These are phyloP conservation scores for Brassica balearica DNA, from an alignment of 441 rosid species.

Conservation along the genomic window DNA sequence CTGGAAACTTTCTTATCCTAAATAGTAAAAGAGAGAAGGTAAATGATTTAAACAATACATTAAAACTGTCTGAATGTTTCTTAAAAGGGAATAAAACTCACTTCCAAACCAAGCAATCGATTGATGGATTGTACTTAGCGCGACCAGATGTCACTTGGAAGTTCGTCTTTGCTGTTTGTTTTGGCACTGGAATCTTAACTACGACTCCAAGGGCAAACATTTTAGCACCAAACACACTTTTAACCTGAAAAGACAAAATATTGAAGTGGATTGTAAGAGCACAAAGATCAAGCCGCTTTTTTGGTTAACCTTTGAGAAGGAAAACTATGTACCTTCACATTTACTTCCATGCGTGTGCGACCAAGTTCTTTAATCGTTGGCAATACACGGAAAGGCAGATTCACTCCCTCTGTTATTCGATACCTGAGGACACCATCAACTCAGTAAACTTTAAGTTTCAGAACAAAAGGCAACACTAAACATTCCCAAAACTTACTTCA, in stretches of 20 bases:
- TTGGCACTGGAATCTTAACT: constrained; percentile 96
- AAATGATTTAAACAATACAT: neutral
- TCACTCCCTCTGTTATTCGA: constrained; percentile 97
- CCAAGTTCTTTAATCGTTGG: constrained; percentile 99
- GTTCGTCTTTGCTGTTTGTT: constrained; percentile 98
- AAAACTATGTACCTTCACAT: constrained; percentile 67
- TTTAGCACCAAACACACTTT: constrained; percentile 99
- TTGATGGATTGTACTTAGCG: constrained; percentile 95
- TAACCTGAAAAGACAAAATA: constrained; percentile 64
- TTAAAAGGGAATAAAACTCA: constrained; percentile 14
- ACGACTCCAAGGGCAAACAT: constrained; percentile 99
- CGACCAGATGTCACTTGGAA: constrained; percentile 97
- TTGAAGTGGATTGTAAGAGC: constrained; percentile 28
- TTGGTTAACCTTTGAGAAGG: neutral
- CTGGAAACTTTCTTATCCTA: constrained; percentile 98
- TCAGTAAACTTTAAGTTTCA: too few species aligned
- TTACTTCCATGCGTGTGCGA: constrained; percentile 96
- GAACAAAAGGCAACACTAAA: too few species aligned
- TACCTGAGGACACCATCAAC: constrained; percentile 52
- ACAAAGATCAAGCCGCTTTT: constrained; percentile 6
- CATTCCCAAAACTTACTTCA: constrained; percentile 60
- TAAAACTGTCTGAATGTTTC: neutral
- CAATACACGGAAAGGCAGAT: constrained; percentile 94
- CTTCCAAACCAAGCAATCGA: constrained; percentile 99
- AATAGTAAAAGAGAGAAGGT: constrained; percentile 16